Conservation (phyloP, 2,329 filamentous ascomycete genomes). For the Calonectria hongkongensis region DNA sequence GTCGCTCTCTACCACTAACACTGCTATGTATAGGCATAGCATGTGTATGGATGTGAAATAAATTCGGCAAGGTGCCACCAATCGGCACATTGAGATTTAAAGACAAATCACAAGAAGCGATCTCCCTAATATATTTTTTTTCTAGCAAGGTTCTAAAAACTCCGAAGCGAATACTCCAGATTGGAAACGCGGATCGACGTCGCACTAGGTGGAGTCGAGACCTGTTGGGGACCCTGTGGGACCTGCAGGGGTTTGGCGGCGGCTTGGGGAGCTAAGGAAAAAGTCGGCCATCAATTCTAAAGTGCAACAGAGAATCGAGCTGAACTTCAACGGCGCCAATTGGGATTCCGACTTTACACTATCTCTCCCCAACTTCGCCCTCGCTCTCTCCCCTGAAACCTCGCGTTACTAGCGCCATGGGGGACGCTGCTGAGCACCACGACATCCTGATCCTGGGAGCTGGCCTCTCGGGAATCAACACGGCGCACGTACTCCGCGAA, state of each 20-base stretch:
- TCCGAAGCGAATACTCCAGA: background rate
- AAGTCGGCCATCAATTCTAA: background rate
- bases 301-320: background rate
- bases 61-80: background rate
- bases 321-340: constrained; percentile 24
- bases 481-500: constrained; percentile 79
- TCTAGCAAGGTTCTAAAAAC: constrained; percentile 7
- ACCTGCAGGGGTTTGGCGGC: background rate
- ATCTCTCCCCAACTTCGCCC: background rate
- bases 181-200: constrained; percentile 3
- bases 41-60: background rate
- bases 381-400: background rate
- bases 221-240: background rate
- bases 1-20: too few species aligned
- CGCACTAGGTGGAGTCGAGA: background rate
- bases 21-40: background rate
- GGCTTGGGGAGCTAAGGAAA: background rate
- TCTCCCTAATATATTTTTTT: too few species aligned
- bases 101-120: background rate
- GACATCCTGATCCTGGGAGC: constrained; percentile 82
- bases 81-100: background rate
- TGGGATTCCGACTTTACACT: background rate
- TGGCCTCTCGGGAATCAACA: constrained; percentile 84
- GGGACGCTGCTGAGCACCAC: constrained; percentile 49
- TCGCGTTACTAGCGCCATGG: constrained; percentile 37